Evolutionary conservation across 441 rosid genomes (phyloP).

Genomic region (Populus hybrid): DNA sequence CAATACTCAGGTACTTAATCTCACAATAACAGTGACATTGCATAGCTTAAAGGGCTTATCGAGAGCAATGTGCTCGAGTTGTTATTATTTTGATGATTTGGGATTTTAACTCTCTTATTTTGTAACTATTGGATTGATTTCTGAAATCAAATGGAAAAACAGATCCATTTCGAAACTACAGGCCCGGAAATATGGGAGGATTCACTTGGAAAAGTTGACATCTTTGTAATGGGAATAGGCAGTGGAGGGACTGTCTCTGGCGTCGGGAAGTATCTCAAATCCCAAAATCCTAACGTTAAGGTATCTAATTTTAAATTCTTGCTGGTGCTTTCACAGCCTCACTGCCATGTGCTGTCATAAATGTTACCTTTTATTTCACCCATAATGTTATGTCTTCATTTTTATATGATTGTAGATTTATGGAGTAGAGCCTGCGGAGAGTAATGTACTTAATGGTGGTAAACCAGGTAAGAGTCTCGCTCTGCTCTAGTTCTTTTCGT

Average conservation of each 20-base stretch:
- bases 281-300: conserved; percentile 83
- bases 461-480: conserved; percentile 60
- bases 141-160: conserved; percentile 21
- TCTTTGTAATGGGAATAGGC: conserved; percentile 92
- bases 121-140: neutral
- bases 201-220: conserved; percentile 78
- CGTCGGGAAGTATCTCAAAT: conserved; percentile 83
- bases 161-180: conserved; percentile 86
- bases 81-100: neutral
- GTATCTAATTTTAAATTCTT: conserved; percentile 25
- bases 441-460: conserved; percentile 88
- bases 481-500: neutral
- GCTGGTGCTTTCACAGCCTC: neutral
- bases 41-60: neutral
- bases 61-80: neutral
- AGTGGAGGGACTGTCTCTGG: conserved; percentile 97
- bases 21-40: neutral
- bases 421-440: conserved; percentile 93
- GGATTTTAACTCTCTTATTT: neutral
- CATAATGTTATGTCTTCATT: neutral
- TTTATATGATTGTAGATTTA: conserved; percentile 51
- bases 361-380: neutral
- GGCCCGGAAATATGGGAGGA: conserved; percentile 99
- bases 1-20: conserved; percentile 54
- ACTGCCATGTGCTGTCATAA: neutral